A percentile compares a stretch with the other conserved stretches of the same genome.
Conservation (phyloP, 2,329 filamentous ascomycete species). For the Lizonia empirigonia region DNA sequence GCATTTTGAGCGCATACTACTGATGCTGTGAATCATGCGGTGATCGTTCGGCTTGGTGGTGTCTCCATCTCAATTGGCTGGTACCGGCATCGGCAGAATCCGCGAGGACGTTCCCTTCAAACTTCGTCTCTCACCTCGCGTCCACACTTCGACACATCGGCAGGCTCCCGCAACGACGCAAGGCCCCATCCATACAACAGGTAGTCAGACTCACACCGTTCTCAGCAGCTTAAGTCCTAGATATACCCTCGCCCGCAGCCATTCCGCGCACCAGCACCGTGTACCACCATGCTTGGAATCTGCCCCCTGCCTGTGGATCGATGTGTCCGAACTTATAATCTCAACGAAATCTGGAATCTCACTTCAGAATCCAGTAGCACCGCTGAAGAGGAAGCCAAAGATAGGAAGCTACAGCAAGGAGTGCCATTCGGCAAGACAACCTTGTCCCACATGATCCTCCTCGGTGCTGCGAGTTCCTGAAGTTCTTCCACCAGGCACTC, state of each 20-base stretch:
- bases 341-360: neutral
- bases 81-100: constrained; percentile 8
- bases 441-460: neutral
- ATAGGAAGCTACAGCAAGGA: neutral
- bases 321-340: neutral
- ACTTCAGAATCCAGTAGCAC: neutral
- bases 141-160: neutral
- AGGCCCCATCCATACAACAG: neutral
- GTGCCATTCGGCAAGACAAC: neutral
- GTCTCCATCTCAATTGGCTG: constrained; percentile 18
- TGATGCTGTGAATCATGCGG: constrained; percentile 20
- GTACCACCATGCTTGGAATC: constrained; percentile 1
- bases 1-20: neutral
- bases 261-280: neutral
- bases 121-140: constrained; percentile 24
- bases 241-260: neutral
- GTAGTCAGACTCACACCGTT: neutral
- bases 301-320: neutral
- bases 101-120: constrained; percentile 5
- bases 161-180: neutral
- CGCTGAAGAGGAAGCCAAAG: neutral
- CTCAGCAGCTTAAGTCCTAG: neutral
- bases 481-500: neutral
- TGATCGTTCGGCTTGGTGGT: constrained; percentile 11
- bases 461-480: neutral